Conservation (phyloP, 2,329 filamentous ascomycete genomes). For the Cladosporium sp. region DNA sequence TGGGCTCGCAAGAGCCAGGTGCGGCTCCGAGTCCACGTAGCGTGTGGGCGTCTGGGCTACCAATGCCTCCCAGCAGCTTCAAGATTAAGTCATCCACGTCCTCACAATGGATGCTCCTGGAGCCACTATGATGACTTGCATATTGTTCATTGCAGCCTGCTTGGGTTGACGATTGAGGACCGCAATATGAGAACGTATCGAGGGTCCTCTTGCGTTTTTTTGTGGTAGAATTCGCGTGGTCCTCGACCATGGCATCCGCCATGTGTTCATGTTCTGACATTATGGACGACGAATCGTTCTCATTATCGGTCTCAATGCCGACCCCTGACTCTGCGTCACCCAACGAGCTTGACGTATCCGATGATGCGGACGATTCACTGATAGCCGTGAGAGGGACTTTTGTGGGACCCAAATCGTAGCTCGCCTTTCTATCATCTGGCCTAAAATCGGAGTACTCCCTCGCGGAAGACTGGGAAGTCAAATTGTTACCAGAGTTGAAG, state of each 20-base stretch:
- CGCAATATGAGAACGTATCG: constrained; percentile 7
- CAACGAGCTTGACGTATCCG: constrained; percentile 1
- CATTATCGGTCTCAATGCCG: constrained; percentile 20
- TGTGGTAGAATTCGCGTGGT: constrained; percentile 28
- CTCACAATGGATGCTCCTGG: not conserved
- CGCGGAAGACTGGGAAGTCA: not conserved
- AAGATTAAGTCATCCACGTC: constrained; percentile 12
- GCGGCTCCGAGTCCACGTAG: not conserved
- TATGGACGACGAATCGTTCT: not conserved
- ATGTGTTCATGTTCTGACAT: not conserved
- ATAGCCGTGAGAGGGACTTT: constrained; percentile 35
- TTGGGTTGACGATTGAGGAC: constrained; percentile 8
- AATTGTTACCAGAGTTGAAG: constrained; percentile 39
- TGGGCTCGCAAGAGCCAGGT: not conserved
- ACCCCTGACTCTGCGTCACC: not conserved
- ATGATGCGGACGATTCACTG: constrained; percentile 27
- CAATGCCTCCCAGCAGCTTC: constrained; percentile 20
- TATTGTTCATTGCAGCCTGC: not conserved
- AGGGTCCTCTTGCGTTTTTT: constrained; percentile 30
- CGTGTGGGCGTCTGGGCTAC: not conserved
- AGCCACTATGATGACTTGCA: not conserved
- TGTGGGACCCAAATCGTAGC: constrained; percentile 49
- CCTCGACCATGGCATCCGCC: constrained; percentile 24
- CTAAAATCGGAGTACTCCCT: constrained; percentile 35
- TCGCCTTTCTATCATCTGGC: constrained; percentile 46